phyloP scores from a whole-genome alignment of 768 basidiomycete genomes.

The Strobilomyces dryophilus region DNA sequence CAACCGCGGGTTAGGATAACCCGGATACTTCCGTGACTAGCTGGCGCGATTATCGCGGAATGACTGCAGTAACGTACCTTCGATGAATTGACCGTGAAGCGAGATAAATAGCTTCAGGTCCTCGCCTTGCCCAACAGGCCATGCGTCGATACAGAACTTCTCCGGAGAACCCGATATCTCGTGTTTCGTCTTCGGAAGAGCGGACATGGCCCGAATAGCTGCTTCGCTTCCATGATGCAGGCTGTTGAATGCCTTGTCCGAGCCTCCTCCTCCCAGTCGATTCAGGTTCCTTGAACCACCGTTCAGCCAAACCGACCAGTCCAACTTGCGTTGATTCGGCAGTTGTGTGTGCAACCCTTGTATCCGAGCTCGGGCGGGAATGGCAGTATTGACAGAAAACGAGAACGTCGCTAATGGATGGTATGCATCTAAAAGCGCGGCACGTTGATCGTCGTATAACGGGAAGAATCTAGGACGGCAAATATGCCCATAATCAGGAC shows the following conservation, averaged over 20 bases:
- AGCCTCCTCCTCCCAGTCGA: slow-evolving; percentile 56
- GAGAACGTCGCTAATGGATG: slow-evolving; percentile 89
- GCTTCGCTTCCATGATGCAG: slow-evolving; percentile 70
- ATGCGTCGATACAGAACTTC: slow-evolving; percentile 86
- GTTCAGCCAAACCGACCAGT: slow-evolving; percentile 69
- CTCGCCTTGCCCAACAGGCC: slow-evolving; percentile 65
- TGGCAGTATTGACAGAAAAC: slow-evolving; percentile 77
- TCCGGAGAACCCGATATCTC: slow-evolving; percentile 73
- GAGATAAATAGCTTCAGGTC: slow-evolving; percentile 56
- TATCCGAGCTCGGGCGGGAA: slow-evolving; percentile 73
- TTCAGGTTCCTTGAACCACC: slow-evolving; percentile 75
- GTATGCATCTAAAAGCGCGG: slow-evolving; percentile 66
- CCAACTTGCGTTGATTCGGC: slow-evolving; percentile 80
- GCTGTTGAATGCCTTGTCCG: slow-evolving; percentile 59
- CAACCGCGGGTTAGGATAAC: neutral
- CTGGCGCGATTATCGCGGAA: slow-evolving; percentile 9
- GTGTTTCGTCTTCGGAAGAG: slow-evolving; percentile 77
- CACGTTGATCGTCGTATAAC: slow-evolving; percentile 74
- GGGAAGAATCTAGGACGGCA: slow-evolving; percentile 66
- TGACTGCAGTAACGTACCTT: slow-evolving; percentile 56
- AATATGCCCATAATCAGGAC: slow-evolving; percentile 12
- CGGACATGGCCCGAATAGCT: slow-evolving; percentile 53
- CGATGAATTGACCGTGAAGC: slow-evolving; percentile 87
- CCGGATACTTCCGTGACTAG: slow-evolving; percentile 15
- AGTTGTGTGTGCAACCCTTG: slow-evolving; percentile 64